A percentile compares a stretch with the other conserved stretches of the same genome.
phyloP scores from a whole-genome alignment of 148 eudicot species.

The Cornus kousa region DNA sequence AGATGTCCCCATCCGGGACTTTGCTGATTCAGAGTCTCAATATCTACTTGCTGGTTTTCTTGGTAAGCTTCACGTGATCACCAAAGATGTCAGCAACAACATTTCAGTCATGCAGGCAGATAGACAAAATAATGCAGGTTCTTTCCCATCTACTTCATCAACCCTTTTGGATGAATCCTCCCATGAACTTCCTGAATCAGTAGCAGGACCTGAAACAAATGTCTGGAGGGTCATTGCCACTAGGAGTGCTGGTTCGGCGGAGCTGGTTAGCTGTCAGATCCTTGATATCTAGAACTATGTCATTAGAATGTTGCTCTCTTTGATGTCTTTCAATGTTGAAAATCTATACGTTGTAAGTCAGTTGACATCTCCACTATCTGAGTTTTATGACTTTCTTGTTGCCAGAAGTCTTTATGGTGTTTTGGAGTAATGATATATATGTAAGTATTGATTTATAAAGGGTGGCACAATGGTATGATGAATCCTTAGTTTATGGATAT shows the following conservation, averaged over 20 bases:
- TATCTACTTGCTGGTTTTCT: slow-evolving; percentile 73
- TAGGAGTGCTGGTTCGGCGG: slow-evolving; percentile 54
- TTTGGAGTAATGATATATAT: not conserved
- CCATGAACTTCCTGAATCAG: slow-evolving; percentile 24
- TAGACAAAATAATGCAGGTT: slow-evolving; percentile 16
- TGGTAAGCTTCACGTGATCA: slow-evolving; percentile 85
- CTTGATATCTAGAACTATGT: slow-evolving; percentile 46
- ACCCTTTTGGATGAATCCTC: slow-evolving; percentile 17
- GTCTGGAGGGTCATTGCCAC: slow-evolving; percentile 70
- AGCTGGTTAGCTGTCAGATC: slow-evolving; percentile 76
- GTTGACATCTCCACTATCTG: slow-evolving; percentile 2
- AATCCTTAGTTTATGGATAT: not conserved
- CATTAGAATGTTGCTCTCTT: slow-evolving; percentile 6
- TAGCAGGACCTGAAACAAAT: slow-evolving; percentile 22
- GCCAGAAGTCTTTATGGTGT: not conserved
- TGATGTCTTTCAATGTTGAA: not conserved
- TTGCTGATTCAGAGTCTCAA: slow-evolving; percentile 69
- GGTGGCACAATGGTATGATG: not conserved
- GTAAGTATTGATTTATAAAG: not conserved
- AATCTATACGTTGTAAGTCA: slow-evolving; percentile 2
- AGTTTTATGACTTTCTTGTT: slow-evolving; percentile 2
- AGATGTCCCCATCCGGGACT: slow-evolving; percentile 52
- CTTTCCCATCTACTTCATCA: slow-evolving; percentile 24
- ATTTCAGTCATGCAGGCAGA: slow-evolving; percentile 66
- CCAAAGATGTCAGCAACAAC: slow-evolving; percentile 62